Evolutionary conservation across 176 grass and related monocot genomes (phyloP).

Genomic region (Juncus inflexus): DNA sequence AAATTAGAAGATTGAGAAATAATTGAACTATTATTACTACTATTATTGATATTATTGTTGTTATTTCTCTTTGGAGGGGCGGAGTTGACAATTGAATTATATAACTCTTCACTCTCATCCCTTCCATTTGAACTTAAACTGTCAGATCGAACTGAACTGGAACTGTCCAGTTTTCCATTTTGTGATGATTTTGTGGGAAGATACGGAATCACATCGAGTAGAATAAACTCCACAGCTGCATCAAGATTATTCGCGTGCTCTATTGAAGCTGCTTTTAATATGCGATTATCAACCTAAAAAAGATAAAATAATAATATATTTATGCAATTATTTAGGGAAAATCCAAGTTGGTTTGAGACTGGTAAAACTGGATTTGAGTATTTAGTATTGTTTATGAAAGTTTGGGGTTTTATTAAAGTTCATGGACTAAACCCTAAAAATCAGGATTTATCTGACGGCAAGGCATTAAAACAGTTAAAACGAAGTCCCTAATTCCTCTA

Average conservation of each 20-base stretch:
- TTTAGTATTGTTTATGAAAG: neutral
- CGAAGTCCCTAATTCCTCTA: too few relatives aligned
- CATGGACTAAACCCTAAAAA: neutral
- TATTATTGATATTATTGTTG: neutral
- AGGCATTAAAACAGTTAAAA: too few relatives aligned
- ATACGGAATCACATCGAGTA: constrained; percentile 16
- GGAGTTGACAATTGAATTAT: constrained; percentile 21
- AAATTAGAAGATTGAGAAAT: neutral
- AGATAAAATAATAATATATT: neutral
- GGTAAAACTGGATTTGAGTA: too few relatives aligned
- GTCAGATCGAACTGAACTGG: neutral
- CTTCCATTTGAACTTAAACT: neutral
- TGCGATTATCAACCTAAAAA: constrained; percentile 8
- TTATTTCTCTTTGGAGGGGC: constrained; percentile 14
- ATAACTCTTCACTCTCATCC: constrained; percentile 6
- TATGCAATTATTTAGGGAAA: neutral
- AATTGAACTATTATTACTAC: neutral
- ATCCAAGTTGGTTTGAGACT: neutral
- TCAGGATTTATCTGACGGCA: too few relatives aligned
- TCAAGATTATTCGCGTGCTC: constrained; percentile 22
- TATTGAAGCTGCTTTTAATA: constrained; percentile 28
- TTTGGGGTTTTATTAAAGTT: neutral
- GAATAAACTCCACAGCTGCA: constrained; percentile 18
- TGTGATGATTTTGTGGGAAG: neutral
- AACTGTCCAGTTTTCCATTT: constrained; percentile 7